phyloP scores from a whole-genome alignment of 2,329 filamentous ascomycete genomes.

The Helicocarpus griseus region DNA sequence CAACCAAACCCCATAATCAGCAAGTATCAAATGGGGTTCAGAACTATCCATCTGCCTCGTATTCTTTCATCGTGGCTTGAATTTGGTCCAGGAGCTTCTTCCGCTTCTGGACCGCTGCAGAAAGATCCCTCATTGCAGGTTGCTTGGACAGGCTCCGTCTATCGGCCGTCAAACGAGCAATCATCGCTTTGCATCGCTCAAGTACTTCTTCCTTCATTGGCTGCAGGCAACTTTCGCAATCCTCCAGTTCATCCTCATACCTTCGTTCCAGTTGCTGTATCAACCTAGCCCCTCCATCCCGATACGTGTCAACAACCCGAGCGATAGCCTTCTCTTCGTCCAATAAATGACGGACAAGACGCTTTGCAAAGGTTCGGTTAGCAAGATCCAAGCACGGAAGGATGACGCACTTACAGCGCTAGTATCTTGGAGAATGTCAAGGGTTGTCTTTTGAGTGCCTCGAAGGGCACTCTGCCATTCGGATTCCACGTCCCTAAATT shows the following conservation, averaged over 20 bases:
- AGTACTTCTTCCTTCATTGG: constrained; percentile 21
- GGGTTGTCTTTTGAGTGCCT: constrained; percentile 9
- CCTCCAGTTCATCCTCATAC: constrained; percentile 30
- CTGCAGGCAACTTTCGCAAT: constrained; percentile 21
- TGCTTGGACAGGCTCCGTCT: constrained; percentile 9
- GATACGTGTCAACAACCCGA: constrained; percentile 36
- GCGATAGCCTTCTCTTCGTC: constrained; percentile 37
- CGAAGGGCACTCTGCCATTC: constrained; percentile 6
- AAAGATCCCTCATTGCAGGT: constrained; percentile 3
- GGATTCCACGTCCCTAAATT: background rate
- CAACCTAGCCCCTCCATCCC: constrained; percentile 33
- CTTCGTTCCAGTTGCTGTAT: constrained; percentile 33
- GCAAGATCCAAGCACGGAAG: background rate
- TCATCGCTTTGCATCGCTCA: constrained; percentile 22
- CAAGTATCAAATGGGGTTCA: background rate
- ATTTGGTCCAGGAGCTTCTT: constrained; percentile 1
- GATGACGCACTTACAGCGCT: constrained; percentile 20
- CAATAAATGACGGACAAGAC: constrained; percentile 37
- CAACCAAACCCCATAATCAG: too few species aligned
- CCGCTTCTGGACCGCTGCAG: constrained; percentile 3
- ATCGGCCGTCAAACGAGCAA: constrained; percentile 20
- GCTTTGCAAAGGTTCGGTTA: constrained; percentile 16
- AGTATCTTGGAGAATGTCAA: constrained; percentile 19
- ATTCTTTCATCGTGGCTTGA: constrained; percentile 1
- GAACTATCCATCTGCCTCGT: background rate